Base-by-base conservation (phyloP, 805 yeast genomes). In the Gaillardinia entomophila region DNA sequence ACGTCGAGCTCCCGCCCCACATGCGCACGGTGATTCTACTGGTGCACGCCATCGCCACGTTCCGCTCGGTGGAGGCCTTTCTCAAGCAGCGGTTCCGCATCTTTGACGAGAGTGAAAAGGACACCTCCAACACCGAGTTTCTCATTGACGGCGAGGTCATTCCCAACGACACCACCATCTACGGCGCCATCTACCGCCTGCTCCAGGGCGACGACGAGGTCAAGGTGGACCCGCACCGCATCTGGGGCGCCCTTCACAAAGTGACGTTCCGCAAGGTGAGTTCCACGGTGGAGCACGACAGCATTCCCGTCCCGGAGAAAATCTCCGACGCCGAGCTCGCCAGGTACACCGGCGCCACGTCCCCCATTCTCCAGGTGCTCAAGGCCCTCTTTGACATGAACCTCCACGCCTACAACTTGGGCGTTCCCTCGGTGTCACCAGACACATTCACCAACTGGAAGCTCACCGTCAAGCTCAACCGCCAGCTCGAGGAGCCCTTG, bases 401-500 rank as follows among this genome's bases (percentile, higher is more conserved):
- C 31, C 34, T 49, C 11, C 40, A 38, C 7, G 60, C 52, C n/a
- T 42, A 33, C 14, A 19, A 6, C 6, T 6, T 10, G 22, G 22
- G 22, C 6, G 8, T 6, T 10, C 41, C 34, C 16, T 42, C 36
- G 38, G 12, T 43, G 35, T 4, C 37, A 40, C n/a, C 26, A 36
- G 49, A 51, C 14, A 41, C 35, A 12, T 89, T 87, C 48, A 60
- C 79, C 45, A 88, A 85, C 51, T 77, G 86, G 57, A 88, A 88
- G 48, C 54, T 90, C 13, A 80, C 95, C 5, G 94, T 94, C 1
- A 90, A 89, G 53, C 62, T 92, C 33, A 82, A 83, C 35, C 66
- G 94, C 30, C 97, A 89, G 55, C 57, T 90, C 27, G 96, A 89
- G 45, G 97, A 90, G 41, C 92, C 95, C 0, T 61, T 89, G 33